Conservation (phyloP, 2,329 filamentous ascomycete genomes). For the Neonectria sp. region DNA sequence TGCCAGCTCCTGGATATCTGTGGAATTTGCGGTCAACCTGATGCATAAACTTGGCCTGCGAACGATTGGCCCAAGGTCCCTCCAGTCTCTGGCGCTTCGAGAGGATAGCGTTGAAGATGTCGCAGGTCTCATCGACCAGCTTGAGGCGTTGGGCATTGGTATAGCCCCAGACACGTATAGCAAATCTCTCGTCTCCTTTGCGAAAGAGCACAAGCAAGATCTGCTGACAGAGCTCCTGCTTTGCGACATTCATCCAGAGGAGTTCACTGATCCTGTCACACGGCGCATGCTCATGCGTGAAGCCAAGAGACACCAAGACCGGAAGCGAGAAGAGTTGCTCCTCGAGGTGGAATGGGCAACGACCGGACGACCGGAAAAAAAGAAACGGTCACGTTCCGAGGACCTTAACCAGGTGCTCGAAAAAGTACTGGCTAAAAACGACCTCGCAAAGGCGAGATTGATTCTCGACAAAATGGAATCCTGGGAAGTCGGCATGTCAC, state of each 20-base stretch:
- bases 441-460: constrained; percentile 43
- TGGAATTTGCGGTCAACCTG: constrained; percentile 80
- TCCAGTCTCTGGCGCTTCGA: constrained; percentile 83
- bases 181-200: constrained; percentile 75
- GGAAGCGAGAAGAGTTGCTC: constrained; percentile 61
- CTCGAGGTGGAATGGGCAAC: constrained; percentile 55
- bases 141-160: constrained; percentile 74
- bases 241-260: constrained; percentile 69
- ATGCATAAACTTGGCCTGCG: constrained; percentile 80
- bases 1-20: constrained; percentile 78
- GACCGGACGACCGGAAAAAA: constrained; percentile 24
- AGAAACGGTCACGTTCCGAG: constrained; percentile 36
- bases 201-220: constrained; percentile 67
- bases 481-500: constrained; percentile 46
- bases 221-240: constrained; percentile 62
- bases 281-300: constrained; percentile 57
- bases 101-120: constrained; percentile 71
- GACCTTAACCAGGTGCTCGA: constrained; percentile 44
- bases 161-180: constrained; percentile 76
- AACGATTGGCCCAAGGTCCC: constrained; percentile 80
- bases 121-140: constrained; percentile 69
- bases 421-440: constrained; percentile 24
- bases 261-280: constrained; percentile 64
- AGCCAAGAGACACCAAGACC: constrained; percentile 52
- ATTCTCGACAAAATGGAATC: constrained; percentile 54